Evolutionary conservation across 208 protist species (phyloP).

Genomic region (Leishmania gerbilli): DNA sequence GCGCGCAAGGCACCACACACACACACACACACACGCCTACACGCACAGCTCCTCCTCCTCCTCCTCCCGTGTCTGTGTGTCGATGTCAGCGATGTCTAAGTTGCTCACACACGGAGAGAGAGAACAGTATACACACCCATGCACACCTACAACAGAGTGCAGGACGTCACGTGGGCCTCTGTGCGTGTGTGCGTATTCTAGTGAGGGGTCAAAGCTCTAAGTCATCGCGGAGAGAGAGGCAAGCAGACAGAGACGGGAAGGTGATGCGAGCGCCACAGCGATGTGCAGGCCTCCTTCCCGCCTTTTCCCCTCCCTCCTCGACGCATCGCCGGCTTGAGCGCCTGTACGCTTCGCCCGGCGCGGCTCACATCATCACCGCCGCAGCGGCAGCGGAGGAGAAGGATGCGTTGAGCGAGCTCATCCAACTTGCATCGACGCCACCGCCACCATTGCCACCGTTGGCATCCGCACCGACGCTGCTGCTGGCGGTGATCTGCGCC

Average conservation of each 20-base stretch:
- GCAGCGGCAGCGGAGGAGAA: neutral
- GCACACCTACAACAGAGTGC: neutral
- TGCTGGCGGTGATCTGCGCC: neutral
- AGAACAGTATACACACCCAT: neutral
- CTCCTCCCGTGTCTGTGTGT: neutral
- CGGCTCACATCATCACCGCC: neutral
- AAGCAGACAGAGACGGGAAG: neutral
- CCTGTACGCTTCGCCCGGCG: neutral
- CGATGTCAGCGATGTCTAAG: neutral
- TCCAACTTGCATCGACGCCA: conserved; percentile 21
- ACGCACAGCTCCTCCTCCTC: too few relatives aligned
- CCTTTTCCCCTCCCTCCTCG: neutral
- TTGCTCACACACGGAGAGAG: neutral
- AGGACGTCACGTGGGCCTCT: neutral
- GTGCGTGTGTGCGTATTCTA: conserved; percentile 6
- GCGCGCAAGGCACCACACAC: neutral
- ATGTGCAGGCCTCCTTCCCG: neutral
- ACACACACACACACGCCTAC: too few relatives aligned
- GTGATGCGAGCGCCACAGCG: neutral
- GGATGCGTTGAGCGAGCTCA: conserved; percentile 1
- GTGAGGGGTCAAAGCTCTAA: neutral
- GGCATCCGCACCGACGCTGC: neutral
- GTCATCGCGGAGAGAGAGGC: neutral
- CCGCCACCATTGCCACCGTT: conserved; percentile 2
- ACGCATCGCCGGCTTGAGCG: neutral